Conservation (phyloP, 2,329 filamentous ascomycete genomes). For the Madurella mycetomatis region DNA sequence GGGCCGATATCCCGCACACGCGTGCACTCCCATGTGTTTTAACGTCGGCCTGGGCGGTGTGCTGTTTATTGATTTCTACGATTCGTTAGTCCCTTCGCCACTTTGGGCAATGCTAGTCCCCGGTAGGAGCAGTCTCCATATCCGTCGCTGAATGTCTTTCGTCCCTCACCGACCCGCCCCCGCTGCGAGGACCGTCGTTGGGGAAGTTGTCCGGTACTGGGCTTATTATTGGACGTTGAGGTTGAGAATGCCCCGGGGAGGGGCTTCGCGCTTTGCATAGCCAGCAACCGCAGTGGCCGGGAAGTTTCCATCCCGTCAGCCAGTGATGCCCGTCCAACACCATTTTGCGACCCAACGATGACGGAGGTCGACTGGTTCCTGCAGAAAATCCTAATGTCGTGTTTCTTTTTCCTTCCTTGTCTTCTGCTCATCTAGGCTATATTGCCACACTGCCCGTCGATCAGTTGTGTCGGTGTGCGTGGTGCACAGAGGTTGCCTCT, state of each 20-base stretch:
- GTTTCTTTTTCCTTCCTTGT: background rate
- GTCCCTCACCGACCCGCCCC: too few relatives aligned
- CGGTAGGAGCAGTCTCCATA: background rate
- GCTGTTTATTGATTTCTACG: slow-evolving; percentile 2
- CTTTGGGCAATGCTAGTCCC: background rate
- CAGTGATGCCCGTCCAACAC: background rate
- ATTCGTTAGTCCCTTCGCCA: background rate
- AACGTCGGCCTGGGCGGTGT: background rate
- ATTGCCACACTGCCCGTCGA: background rate
- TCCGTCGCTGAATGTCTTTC: background rate
- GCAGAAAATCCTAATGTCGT: background rate
- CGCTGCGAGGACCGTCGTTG: too few relatives aligned
- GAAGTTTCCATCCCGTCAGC: background rate
- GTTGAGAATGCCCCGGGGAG: too few relatives aligned
- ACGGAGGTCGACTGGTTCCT: slow-evolving; percentile 8
- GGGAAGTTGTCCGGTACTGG: too few relatives aligned
- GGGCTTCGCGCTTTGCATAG: background rate
- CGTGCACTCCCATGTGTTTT: background rate
- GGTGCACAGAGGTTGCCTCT: background rate
- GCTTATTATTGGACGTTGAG: too few relatives aligned
- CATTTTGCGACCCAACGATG: slow-evolving; percentile 11
- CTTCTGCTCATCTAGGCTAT: background rate
- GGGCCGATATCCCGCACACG: slow-evolving; percentile 7
- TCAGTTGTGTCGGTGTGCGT: background rate
- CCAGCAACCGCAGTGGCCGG: background rate